Base-by-base conservation (phyloP, 2,329 filamentous ascomycete species). In the Phialemonium atrogriseum region DNA sequence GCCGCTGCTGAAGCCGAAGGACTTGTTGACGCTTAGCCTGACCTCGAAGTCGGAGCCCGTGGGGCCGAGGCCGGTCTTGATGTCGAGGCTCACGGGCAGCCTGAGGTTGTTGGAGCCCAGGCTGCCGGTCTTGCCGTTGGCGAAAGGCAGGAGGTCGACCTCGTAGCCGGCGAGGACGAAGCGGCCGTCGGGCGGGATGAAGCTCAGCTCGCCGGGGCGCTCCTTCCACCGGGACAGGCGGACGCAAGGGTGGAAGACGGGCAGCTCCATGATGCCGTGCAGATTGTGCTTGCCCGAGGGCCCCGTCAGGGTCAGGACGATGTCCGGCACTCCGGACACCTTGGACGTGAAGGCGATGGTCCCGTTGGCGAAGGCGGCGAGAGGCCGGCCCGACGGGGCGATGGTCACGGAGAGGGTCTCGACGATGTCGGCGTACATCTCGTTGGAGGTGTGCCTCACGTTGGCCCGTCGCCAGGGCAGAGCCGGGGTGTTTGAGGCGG, bases 211-310 rank as follows among this genome's bases (percentile, higher is more conserved):
- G 4, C 91, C 91, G 0, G 88, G 86, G 34, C 77, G 74, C 46
- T 94, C 85, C 46, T 80, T 80, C 91, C 91, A 98, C 41, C 79
- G 73, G n/a, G 81, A 82, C 4, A 98, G 64, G 12, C 91, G 73
- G 7, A 98, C 91, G 48, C 91, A 96, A 1, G 91, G 91, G 53
- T 98, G 91, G 47, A 98, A 98, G 1, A 95, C 87, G 1, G 89
- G 91, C 2, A 94, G 64, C 42, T 93, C 81, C 54, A 98, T 76
- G 21, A 88, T 72, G 40, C 73, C 76, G 11, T 66, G 70, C 29
- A 95, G 68, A 30, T 80, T 80, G 49, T 84, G 80, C 42, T 79
- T 83, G n/a, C 84, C 84, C 1, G 84, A 84, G 0, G 86, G 83
- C 2, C 84, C 81, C 1, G 80, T 82, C 17, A 98, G 68, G 10